Evolutionary conservation across 1,139 yeast genomes (phyloP).

Genomic region (Candida sojae): DNA sequence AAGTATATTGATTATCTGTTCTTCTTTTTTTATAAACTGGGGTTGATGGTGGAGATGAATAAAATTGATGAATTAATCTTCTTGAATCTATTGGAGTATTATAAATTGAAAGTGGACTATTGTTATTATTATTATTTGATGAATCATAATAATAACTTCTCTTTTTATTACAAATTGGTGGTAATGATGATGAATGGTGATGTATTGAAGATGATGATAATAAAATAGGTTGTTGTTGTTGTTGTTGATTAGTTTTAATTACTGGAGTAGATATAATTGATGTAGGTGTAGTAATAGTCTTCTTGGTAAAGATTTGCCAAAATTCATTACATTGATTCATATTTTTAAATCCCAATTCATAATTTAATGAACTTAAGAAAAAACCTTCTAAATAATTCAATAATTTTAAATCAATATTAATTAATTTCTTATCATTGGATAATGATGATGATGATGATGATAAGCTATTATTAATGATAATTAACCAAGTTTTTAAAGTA

Average conservation of each 20-base stretch:
- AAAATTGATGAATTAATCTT: neutral
- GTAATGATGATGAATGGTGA: neutral
- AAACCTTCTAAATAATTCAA: conserved; percentile 32
- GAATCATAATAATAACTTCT: neutral
- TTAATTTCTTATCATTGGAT: neutral
- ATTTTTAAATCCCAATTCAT: conserved; percentile 27
- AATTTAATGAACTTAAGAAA: conserved; percentile 31
- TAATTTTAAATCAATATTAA: conserved; percentile 19
- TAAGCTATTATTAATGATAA: conserved; percentile 15
- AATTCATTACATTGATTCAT: conserved; percentile 24
- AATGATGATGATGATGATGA: neutral
- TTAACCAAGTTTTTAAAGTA: conserved; percentile 53
- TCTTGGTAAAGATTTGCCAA: conserved; percentile 21
- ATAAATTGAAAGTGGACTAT: neutral
- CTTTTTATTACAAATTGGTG: neutral
- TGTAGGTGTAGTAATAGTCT: conserved; percentile 1
- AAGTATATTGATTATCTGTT: conserved; percentile 1
- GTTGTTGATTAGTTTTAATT: neutral
- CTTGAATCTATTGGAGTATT: neutral
- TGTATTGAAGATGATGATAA: neutral
- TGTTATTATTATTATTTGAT: neutral
- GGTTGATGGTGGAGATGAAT: neutral
- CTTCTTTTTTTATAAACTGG: conserved; percentile 1
- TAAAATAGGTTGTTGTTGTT: neutral
- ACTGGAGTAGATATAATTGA: conserved; percentile 5